A percentile compares a stretch with the other conserved stretches of the same genome.
Conservation (phyloP, 2,329 filamentous ascomycete genomes). For the Ophiosphaerella herpotricha region DNA sequence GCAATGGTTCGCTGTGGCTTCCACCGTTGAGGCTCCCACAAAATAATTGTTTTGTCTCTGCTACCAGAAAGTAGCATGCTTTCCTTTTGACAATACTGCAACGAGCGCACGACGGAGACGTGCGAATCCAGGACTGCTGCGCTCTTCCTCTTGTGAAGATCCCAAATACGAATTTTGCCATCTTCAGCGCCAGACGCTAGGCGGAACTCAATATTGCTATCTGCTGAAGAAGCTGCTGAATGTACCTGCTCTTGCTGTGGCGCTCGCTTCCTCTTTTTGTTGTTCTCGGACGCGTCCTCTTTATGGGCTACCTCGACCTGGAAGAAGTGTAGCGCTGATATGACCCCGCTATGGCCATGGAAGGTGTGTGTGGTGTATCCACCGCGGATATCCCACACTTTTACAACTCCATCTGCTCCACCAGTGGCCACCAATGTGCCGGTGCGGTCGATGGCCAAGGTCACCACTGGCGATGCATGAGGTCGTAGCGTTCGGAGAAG, state of each 20-base stretch:
- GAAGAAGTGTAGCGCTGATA: conserved; percentile 92
- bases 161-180: conserved; percentile 89
- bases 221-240: conserved; percentile 38
- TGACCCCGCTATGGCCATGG: conserved; percentile 85
- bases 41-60: conserved; percentile 89
- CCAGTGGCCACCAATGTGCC: conserved; percentile 91
- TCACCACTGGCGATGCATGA: conserved; percentile 86
- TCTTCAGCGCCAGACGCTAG: conserved; percentile 93
- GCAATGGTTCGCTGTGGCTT: conserved; percentile 79
- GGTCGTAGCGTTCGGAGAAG: conserved; percentile 84
- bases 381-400: conserved; percentile 92
- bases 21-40: conserved; percentile 90
- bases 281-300: conserved; percentile 48
- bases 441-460: conserved; percentile 81
- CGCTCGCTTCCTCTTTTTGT: conserved; percentile 45
- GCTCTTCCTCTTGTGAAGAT: conserved; percentile 80
- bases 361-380: conserved; percentile 96
- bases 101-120: conserved; percentile 86
- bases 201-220: conserved; percentile 67
- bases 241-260: conserved; percentile 50
- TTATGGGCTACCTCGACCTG: conserved; percentile 63
- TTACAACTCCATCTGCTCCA: conserved; percentile 89
- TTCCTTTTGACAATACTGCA: conserved; percentile 79
- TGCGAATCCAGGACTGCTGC: conserved; percentile 85
- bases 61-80: conserved; percentile 81